Evolutionary conservation across 106 monocot genomes (phyloP), one percentile per base, ranked within the genome.

Genomic region (Platanthera zijinensis): DNA sequence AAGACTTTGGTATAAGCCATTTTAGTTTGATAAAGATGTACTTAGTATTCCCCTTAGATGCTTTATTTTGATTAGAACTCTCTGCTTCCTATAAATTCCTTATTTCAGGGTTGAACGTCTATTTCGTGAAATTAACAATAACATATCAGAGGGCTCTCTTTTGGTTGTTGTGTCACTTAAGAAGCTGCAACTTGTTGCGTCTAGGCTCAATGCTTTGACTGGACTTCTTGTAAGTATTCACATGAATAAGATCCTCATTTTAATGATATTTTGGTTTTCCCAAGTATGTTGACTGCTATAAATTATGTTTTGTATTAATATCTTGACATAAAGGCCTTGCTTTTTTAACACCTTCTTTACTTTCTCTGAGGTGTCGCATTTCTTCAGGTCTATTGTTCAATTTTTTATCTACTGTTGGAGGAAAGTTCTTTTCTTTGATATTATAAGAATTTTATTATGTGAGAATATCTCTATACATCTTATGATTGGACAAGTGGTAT

Each of bases 191-290:
- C 32, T 85, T 30, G 87, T 99, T 17, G 47, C 86, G 19, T 83
- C 86, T 30, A 89, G 89, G 72, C 83, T 94, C 69, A 88, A 82
- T 71, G 91, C 87, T 32, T 87, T 99, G 88, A 88, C 91, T 74
- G 97, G 97, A 47, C 92, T 99, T 32, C 89, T 99, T 67, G 97
- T 99, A 85, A 92, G 91, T 85, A 45, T 80, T 56, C 21, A 19
- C 50, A 7, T 72, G 9, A 25, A 70, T 70, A 48, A 18, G 32
- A 17, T 70, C 5, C 25, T 66, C 12, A 11, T 70, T 72, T 19
- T 21, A 7, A 19, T 50, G 10, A 51, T 22, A 18, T 21, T 6
- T 51, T 21, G 0, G 8, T n/a, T 11, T 21, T 7, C 49, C n/a
- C n/a, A 48, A 21, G 49, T 46, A 13, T 14, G 8, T 70, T 45